phyloP scores from a whole-genome alignment of 2,329 filamentous ascomycete genomes.

The Clonostachys byssicola region DNA sequence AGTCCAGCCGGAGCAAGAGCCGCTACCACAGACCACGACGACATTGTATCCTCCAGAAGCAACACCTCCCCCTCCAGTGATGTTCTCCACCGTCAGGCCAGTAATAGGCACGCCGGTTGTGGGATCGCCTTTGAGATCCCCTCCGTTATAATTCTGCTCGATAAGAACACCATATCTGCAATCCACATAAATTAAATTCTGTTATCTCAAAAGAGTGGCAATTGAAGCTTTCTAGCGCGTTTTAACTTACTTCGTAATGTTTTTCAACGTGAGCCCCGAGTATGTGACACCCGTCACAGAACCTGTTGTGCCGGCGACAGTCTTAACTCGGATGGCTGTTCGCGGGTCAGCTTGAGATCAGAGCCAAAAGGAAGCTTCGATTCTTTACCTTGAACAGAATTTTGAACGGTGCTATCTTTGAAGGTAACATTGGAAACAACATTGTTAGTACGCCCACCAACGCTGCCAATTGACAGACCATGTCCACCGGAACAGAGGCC shows the following conservation, averaged over 20 bases:
- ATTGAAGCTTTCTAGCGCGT: too few relatives aligned
- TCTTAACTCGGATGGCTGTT: constrained; percentile 38
- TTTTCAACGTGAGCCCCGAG: constrained; percentile 31
- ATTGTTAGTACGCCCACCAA: constrained; percentile 46
- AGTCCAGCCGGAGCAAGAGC: constrained; percentile 38
- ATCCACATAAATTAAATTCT: too few relatives aligned
- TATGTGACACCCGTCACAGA: constrained; percentile 37
- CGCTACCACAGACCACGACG: constrained; percentile 49
- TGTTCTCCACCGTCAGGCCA: constrained; percentile 33
- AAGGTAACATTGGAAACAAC: constrained; percentile 46
- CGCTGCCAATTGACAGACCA: constrained; percentile 35
- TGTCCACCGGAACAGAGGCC: constrained; percentile 38
- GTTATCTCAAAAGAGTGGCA: too few relatives aligned
- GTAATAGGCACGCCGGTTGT: constrained; percentile 50
- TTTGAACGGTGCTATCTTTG: constrained; percentile 38
- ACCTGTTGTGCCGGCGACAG: constrained; percentile 38
- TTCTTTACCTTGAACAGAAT: constrained; percentile 43
- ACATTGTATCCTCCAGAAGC: constrained; percentile 29
- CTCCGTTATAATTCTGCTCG: constrained; percentile 43
- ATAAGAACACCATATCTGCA: constrained; percentile 30
- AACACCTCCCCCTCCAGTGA: constrained; percentile 33
- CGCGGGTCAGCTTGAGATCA: too few relatives aligned
- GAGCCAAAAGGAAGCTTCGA: too few relatives aligned
- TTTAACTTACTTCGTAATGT: constrained; percentile 17
- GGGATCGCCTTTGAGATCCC: constrained; percentile 35